Evolutionary conservation across 2,329 filamentous ascomycete genomes (phyloP), one percentile per base, ranked within the genome.

Genomic region (Escovopsis weberi): DNA sequence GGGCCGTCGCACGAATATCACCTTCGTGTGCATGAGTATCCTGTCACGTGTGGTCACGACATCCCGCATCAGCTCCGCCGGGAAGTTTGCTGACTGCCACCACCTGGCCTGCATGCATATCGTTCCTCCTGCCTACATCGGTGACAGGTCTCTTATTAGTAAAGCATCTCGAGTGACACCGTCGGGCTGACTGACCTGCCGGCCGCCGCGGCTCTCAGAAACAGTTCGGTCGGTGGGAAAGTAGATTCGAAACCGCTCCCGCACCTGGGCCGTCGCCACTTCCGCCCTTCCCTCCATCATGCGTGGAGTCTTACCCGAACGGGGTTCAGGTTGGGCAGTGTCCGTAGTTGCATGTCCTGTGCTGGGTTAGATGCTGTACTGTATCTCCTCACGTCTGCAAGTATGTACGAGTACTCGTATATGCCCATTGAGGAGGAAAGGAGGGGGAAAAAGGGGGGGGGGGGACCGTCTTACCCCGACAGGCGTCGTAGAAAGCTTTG

Each of bases 11-110:
- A 74, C 72, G 41, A 75, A 65, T 43, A 78, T 63, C 50, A 86
- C 68, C 65, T 98, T 98, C 62, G 78, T 93, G 61, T 98, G 91
- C 67, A 93, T 85, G 48, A 98, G 65, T 19, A 95, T 58, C 1
- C 85, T 84, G 3, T 63, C 51, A 33, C 88, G 70, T 23, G 67
- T 72, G 48, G 83, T 93, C 48, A 78, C 66, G 56, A 82, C 87
- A 57, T 96, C 85, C 41, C 80, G 74, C 53, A 96, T 65, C 28
- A 85, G 65, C 35, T 74, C 61, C 36, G 68, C 72, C 4, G 89
- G 89, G 53, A 96, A 96, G 0, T 65, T 74, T 2, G 69, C 47
- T 1, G 71, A 64, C 36, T 79, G 67, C 71, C 82, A 96, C 78
- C 80, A 87, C 47, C 75, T 78, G 8, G 71, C 64, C 47, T 81